Evolutionary conservation across 2,329 filamentous ascomycete species (phyloP).

Genomic region (Xylariaceae sp.): DNA sequence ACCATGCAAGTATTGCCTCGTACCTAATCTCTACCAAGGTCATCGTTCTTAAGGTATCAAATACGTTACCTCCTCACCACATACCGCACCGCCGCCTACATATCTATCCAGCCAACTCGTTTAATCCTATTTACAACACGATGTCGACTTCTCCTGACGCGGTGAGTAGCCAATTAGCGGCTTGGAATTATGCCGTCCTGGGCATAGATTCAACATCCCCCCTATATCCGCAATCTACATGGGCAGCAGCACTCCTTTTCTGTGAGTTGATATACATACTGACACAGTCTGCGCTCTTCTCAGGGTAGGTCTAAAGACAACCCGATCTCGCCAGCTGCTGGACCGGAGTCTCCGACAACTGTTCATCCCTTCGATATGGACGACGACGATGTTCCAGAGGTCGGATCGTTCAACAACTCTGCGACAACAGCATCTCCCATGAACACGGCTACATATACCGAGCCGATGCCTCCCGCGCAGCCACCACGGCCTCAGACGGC

Average conservation of each 20-base stretch:
- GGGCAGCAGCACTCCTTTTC: background rate
- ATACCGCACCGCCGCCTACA: constrained; percentile 5
- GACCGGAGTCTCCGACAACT: constrained; percentile 61
- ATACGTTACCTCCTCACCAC: constrained; percentile 3
- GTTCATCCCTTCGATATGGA: constrained; percentile 61
- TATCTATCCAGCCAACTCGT: constrained; percentile 4
- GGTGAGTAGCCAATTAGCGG: constrained; percentile 26
- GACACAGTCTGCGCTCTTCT: constrained; percentile 9
- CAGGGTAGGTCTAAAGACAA: constrained; percentile 40
- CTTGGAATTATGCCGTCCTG: constrained; percentile 14
- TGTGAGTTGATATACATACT: constrained; percentile 8
- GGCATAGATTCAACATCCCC: constrained; percentile 5
- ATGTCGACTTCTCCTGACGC: constrained; percentile 34
- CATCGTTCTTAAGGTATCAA: constrained; percentile 2
- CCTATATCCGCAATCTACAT: constrained; percentile 4
- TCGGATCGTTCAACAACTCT: constrained; percentile 45
- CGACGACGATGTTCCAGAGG: constrained; percentile 64
- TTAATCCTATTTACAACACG: constrained; percentile 7
- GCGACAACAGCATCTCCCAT: constrained; percentile 22
- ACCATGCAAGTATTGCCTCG: background rate
- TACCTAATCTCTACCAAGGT: constrained; percentile 8
- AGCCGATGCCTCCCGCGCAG: constrained; percentile 59
- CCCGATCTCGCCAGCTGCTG: constrained; percentile 32
- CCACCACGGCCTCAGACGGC: constrained; percentile 79
- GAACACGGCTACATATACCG: constrained; percentile 31